Evolutionary conservation across 129 eudicot genomes (phyloP).

Genomic region (Pseudognaphalium luteoalbum): DNA sequence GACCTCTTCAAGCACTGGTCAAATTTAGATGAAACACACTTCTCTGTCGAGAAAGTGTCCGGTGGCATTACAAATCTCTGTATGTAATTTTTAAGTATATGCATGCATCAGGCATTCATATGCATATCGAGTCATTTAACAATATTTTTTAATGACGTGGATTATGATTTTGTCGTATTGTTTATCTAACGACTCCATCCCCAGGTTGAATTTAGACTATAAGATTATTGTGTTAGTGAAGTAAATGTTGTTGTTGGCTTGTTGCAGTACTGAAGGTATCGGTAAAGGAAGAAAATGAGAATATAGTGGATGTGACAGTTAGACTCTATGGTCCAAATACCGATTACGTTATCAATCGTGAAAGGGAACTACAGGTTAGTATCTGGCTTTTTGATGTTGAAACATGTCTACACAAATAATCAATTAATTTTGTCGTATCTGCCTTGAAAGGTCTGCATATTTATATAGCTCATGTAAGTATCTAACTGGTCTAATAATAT

Average conservation of each 20-base stretch:
- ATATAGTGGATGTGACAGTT: constrained; percentile 50
- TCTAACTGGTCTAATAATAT: neutral
- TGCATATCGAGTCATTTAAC: neutral
- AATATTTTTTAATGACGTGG: neutral
- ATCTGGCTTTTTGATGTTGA: neutral
- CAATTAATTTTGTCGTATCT: neutral
- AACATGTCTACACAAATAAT: neutral
- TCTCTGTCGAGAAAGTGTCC: constrained; percentile 64
- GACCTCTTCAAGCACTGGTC: constrained; percentile 89
- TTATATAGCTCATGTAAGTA: neutral
- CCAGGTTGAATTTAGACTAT: neutral
- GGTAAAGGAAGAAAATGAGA: constrained; percentile 60
- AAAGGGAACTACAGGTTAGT: constrained; percentile 77
- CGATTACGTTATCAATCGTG: constrained; percentile 85
- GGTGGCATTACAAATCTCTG: constrained; percentile 94
- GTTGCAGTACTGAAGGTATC: constrained; percentile 88
- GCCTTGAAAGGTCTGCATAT: neutral
- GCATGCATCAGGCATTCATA: neutral
- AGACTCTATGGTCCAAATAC: constrained; percentile 95
- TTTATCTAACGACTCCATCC: neutral
- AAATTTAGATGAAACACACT: constrained; percentile 61
- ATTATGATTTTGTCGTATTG: neutral
- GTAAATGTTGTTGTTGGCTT: constrained; percentile 7
- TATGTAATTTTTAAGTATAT: constrained; percentile 35
- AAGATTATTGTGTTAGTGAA: neutral